Evolutionary conservation across 768 basidiomycete species (phyloP), one percentile per base, ranked within the genome.

Genomic region (Boletus sp.): DNA sequence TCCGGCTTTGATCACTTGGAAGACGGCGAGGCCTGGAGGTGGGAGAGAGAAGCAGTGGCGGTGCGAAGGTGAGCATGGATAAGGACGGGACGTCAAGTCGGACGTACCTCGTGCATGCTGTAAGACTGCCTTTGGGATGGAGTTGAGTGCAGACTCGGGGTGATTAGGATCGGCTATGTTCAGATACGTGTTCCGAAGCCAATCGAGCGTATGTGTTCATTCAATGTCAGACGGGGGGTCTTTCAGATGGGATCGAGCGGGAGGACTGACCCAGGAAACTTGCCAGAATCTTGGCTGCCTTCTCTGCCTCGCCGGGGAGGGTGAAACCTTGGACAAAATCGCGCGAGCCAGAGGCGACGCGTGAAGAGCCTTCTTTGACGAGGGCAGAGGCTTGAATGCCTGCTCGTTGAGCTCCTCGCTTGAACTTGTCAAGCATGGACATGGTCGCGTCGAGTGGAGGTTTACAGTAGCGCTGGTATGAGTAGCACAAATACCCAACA

Each of bases 1-100:
- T 2, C 95, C 94, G 5, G 92, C 92, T 74, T 92, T 91, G 71
- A 97, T 76, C 14, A 97, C 92, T 65, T 93, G 90, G 81, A 97
- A 98, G 63, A 98, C 82, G 48, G 95, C 95, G 57, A 98, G 86
- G 50, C 94, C 94, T 95, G 62, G 36, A 8, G 2, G 12, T 45
- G 44, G 28, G 24, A 29, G 28, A 28, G 15, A 28, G 47, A 47
- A 47, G 30, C 18, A 30, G 47, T 36, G 32, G 20, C 37, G 15
- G 37, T 35, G 47, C 20, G 18, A 28, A 12, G 14, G 10, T 17
- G 49, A 6, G 53, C 8, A 15, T 54, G 17, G 33, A 40, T 1
- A 20, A n/a, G 18, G 52, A 51, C 6, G 20, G 12, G 45, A n/a
- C 18, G 49, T 47, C 18, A 4, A 17, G 48, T n/a, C 40, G 33